A percentile compares a stretch with the other conserved stretches of the same genome.
Conservation (phyloP, 2,329 filamentous ascomycete genomes). For the Coleophoma cylindrospora region DNA sequence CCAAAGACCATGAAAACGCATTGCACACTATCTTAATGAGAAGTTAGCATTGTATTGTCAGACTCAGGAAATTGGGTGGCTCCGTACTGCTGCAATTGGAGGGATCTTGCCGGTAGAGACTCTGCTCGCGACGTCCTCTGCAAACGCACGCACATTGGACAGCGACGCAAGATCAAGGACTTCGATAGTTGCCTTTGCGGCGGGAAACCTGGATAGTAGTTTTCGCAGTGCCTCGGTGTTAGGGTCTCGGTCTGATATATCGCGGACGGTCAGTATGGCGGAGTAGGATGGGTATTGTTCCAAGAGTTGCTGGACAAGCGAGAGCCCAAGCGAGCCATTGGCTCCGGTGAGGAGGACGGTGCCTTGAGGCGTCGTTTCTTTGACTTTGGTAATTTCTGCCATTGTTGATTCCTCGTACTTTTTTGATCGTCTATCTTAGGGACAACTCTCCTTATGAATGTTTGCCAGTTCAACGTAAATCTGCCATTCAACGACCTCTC, state of each 20-base stretch:
- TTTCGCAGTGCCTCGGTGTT: constrained; percentile 22
- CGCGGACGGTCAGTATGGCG: constrained; percentile 25
- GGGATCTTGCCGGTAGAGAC: constrained; percentile 25
- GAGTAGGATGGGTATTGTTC: constrained; percentile 16
- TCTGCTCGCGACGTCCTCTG: constrained; percentile 19
- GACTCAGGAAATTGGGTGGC: neutral
- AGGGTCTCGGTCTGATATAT: constrained; percentile 19
- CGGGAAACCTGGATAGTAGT: constrained; percentile 15
- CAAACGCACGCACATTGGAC: constrained; percentile 29
- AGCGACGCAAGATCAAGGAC: constrained; percentile 31
- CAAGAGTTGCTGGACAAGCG: constrained; percentile 21
- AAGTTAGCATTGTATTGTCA: neutral
- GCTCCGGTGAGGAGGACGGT: constrained; percentile 34
- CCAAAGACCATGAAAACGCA: constrained; percentile 33
- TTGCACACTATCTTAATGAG: constrained; percentile 30
- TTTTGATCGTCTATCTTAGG: no score
- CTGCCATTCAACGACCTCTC: no score
- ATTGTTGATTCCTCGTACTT: no score
- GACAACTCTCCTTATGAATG: no score
- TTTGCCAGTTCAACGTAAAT: no score
- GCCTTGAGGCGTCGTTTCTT: neutral
- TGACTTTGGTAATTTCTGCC: no score
- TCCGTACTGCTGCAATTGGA: constrained; percentile 19
- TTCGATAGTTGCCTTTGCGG: constrained; percentile 23
- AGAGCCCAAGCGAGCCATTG: constrained; percentile 30